Evolutionary conservation across 805 yeast species (phyloP).

Genomic region (Ogataea pini): DNA sequence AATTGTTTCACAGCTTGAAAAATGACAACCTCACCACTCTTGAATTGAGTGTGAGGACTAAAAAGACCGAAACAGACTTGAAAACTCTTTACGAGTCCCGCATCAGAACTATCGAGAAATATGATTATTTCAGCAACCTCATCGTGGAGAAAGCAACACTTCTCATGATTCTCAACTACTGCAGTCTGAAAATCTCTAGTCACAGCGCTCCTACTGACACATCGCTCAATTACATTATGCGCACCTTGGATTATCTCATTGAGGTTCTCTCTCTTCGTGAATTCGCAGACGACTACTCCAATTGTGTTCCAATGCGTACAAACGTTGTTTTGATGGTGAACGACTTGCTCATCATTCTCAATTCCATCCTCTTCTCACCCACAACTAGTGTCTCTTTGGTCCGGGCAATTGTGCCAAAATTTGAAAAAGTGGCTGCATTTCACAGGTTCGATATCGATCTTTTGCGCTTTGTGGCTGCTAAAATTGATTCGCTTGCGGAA

Average conservation of each 20-base stretch:
- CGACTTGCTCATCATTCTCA: constrained; percentile 18
- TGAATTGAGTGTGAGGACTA: constrained; percentile 11
- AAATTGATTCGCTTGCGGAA: constrained; percentile 8
- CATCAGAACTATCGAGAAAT: constrained; percentile 10
- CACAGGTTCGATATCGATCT: constrained; percentile 6
- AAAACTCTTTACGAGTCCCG: constrained; percentile 12
- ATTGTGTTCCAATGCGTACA: constrained; percentile 10
- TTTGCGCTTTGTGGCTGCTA: constrained; percentile 8
- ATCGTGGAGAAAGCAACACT: constrained; percentile 14
- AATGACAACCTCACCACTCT: constrained; percentile 10
- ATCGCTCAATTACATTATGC: constrained; percentile 14
- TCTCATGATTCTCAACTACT: constrained; percentile 14
- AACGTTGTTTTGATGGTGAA: constrained; percentile 10
- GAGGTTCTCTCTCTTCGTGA: constrained; percentile 12
- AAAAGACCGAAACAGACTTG: constrained; percentile 13
- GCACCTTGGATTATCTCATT: constrained; percentile 12
- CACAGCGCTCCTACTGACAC: constrained; percentile 12
- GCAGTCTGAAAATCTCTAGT: constrained; percentile 16
- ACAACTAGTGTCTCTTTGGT: constrained; percentile 8
- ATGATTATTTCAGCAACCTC: constrained; percentile 9
- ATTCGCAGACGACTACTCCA: not conserved
- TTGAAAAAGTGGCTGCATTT: constrained; percentile 14
- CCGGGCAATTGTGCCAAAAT: constrained; percentile 13
- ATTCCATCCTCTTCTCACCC: constrained; percentile 13
- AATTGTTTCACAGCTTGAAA: constrained; percentile 11